phyloP scores from a whole-genome alignment of 192 early-diverging fungal genomes.

The Neocallimastix lanati region DNA sequence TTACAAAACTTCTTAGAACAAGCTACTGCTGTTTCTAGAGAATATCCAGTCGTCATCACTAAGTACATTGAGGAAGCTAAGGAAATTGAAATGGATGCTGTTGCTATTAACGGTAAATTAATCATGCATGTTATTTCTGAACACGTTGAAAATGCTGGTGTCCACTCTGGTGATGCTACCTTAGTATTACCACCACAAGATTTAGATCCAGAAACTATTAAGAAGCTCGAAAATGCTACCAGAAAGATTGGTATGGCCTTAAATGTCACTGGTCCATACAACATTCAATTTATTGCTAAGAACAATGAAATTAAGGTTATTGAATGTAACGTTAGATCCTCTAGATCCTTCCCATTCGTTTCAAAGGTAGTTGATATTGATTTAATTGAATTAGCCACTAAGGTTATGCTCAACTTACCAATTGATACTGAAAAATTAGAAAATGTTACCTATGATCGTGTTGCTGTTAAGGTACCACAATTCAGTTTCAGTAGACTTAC shows the following conservation, averaged over 20 bases:
- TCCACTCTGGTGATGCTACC: constrained; percentile 97
- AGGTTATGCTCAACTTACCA: constrained; percentile 73
- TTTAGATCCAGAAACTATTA: constrained; percentile 80
- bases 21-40: constrained; percentile 80
- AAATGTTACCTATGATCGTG: constrained; percentile 48
- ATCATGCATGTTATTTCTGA: constrained; percentile 89
- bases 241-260: constrained; percentile 80
- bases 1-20: constrained; percentile 68
- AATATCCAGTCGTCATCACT: constrained; percentile 90
- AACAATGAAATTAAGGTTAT: constrained; percentile 99
- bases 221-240: constrained; percentile 80
- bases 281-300: constrained; percentile 99
- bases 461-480: constrained; percentile 93
- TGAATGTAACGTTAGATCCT: constrained; percentile 94
- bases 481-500: constrained; percentile 89
- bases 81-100: constrained; percentile 98
- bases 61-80: constrained; percentile 97
- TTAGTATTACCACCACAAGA: constrained; percentile 88
- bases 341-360: constrained; percentile 92
- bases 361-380: constrained; percentile 91
- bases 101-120: constrained; percentile 80
- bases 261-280: constrained; percentile 92
- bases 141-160: constrained; percentile 97
- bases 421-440: constrained; percentile 60
- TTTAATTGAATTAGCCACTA: constrained; percentile 91